Evolutionary conservation across 1,139 yeast genomes (phyloP).

Genomic region (Chernovozyma aurita): DNA sequence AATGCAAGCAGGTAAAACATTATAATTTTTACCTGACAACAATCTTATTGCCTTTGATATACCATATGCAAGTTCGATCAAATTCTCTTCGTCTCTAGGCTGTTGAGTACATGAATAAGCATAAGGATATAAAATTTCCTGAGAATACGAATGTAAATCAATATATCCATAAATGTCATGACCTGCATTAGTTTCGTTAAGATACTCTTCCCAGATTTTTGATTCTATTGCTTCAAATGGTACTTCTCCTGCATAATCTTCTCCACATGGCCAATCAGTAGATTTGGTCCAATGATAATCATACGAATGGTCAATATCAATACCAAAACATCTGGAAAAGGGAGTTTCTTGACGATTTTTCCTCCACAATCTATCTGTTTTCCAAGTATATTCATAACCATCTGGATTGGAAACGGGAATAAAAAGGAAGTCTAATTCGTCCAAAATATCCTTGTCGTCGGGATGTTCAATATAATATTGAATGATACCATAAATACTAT

Average conservation of each 20-base stretch:
- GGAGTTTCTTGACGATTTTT: conserved; percentile 79
- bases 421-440: conserved; percentile 61
- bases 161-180: conserved; percentile 71
- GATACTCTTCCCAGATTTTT: conserved; percentile 55
- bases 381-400: conserved; percentile 85
- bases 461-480: conserved; percentile 43
- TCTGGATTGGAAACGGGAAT: conserved; percentile 88
- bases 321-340: conserved; percentile 66
- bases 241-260: conserved; percentile 72
- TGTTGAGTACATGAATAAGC: conserved; percentile 70
- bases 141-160: conserved; percentile 82
- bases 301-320: conserved; percentile 84
- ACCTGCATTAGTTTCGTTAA: conserved; percentile 54
- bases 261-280: conserved; percentile 71
- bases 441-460: conserved; percentile 32
- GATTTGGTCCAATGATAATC: conserved; percentile 69
- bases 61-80: conserved; percentile 78
- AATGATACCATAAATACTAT: conserved; percentile 52
- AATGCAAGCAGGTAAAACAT: conserved; percentile 73
- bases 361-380: conserved; percentile 76
- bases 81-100: conserved; percentile 78
- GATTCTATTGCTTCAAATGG: conserved; percentile 80
- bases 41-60: conserved; percentile 67
- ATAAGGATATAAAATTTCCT: conserved; percentile 77
- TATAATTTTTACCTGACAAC: conserved; percentile 57